These are phyloP conservation scores for Paraconiothyrium brasiliense DNA, from an alignment of 2,329 filamentous ascomycete species.

Conservation along the genomic window DNA sequence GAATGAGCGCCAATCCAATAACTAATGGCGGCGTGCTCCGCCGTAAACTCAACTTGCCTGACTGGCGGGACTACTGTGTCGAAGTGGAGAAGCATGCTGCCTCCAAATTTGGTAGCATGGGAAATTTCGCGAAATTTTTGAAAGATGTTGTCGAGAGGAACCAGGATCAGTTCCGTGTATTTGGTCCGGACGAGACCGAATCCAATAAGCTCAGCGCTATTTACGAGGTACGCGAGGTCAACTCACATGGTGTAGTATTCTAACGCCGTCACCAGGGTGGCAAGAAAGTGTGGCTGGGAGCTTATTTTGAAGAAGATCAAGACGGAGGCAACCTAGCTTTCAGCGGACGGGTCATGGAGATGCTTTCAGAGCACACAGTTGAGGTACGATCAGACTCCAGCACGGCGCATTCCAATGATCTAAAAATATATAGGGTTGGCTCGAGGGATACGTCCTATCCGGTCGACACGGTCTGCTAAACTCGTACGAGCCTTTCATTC, in stretches of 20 bases:
- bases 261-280: conserved; percentile 55
- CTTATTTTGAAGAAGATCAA: conserved; percentile 78
- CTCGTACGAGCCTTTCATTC: conserved; percentile 84
- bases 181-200: conserved; percentile 82
- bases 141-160: conserved; percentile 74
- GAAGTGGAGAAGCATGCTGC: conserved; percentile 69
- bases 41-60: conserved; percentile 73
- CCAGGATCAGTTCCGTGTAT: conserved; percentile 74
- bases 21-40: conserved; percentile 75
- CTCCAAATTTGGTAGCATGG: conserved; percentile 70
- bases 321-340: conserved; percentile 77
- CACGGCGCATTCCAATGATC: conserved; percentile 17
- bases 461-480: conserved; percentile 80
- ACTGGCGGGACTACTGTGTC: conserved; percentile 74
- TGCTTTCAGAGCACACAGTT: conserved; percentile 81
- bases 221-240: conserved; percentile 60
- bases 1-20: conserved; percentile 82
- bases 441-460: conserved; percentile 80
- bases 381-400: conserved; percentile 59
- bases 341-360: conserved; percentile 80
- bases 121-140: conserved; percentile 73
- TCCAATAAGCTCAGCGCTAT: conserved; percentile 79
- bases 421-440: conserved; percentile 60
- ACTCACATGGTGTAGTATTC: background rate
- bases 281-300: conserved; percentile 83